Evolutionary conservation across 805 yeast genomes (phyloP).

Genomic region (Pichia phayaonensis): DNA sequence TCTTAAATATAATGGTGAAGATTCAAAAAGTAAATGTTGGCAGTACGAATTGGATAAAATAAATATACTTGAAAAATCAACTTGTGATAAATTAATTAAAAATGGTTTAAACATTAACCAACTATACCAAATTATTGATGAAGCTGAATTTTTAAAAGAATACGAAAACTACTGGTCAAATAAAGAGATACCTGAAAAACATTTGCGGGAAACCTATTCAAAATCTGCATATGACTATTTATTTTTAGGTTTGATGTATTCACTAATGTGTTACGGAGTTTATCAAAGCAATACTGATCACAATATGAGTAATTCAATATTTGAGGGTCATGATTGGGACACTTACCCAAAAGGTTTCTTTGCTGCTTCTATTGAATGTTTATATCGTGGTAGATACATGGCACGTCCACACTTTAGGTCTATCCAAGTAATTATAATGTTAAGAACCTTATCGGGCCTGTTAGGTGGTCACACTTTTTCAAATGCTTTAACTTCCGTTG

Average conservation of each 20-base stretch:
- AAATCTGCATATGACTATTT: slow-evolving; percentile 22
- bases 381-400: slow-evolving; percentile 28
- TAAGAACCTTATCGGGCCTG: slow-evolving; percentile 23
- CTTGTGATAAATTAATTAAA: slow-evolving; percentile 18
- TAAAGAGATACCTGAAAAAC: slow-evolving; percentile 15
- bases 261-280: slow-evolving; percentile 25
- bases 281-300: slow-evolving; percentile 22
- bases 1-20: slow-evolving; percentile 10
- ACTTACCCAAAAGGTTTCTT: slow-evolving; percentile 24
- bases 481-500: slow-evolving; percentile 19
- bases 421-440: slow-evolving; percentile 23
- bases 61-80: slow-evolving; percentile 12
- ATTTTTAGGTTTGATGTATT: slow-evolving; percentile 27
- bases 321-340: slow-evolving; percentile 22
- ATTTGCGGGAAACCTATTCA: slow-evolving; percentile 21
- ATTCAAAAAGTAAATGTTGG: slow-evolving; percentile 22
- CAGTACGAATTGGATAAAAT: slow-evolving; percentile 19
- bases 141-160: slow-evolving; percentile 60
- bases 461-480: slow-evolving; percentile 26
- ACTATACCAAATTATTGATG: slow-evolving; percentile 43
- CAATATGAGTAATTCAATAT: slow-evolving; percentile 14
- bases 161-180: slow-evolving; percentile 34
- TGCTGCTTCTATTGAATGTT: slow-evolving; percentile 27
- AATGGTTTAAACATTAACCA: slow-evolving; percentile 17
- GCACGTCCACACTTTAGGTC: slow-evolving; percentile 23